Conservation (phyloP, 495 filamentous ascomycete species). For the Geoglossum glabrum region DNA sequence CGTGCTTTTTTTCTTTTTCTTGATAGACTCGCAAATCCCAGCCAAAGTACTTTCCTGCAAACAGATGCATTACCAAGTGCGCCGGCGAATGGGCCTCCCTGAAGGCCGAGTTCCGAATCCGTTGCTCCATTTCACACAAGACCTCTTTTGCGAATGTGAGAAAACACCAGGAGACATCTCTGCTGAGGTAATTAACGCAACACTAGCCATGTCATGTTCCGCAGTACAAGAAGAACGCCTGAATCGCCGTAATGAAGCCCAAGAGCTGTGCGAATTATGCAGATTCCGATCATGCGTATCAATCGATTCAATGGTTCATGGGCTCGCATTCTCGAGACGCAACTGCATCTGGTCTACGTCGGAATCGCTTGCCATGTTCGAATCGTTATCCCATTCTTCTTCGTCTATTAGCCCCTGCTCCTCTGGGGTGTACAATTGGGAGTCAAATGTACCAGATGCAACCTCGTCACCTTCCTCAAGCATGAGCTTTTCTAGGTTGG, state of each 20-base stretch:
- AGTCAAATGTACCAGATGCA: conserved; percentile 5
- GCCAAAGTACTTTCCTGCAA: not conserved
- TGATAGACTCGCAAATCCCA: not conserved
- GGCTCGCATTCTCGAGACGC: conserved; percentile 1
- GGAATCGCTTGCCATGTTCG: conserved; percentile 6
- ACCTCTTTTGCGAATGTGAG: not conserved
- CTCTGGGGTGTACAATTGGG: not conserved
- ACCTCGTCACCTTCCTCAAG: conserved; percentile 7
- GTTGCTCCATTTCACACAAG: not conserved
- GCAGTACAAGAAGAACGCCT: not conserved
- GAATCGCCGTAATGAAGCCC: not conserved
- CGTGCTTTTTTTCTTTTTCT: not conserved
- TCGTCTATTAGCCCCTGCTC: not conserved
- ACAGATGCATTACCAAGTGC: not conserved
- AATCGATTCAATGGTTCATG: not conserved
- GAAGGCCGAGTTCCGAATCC: not conserved
- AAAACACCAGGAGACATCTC: not conserved
- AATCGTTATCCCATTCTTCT: conserved; percentile 9
- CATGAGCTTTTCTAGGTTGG: not conserved
- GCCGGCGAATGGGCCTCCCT: not conserved
- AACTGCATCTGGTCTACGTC: conserved; percentile 5
- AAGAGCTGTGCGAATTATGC: not conserved
- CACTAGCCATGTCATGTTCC: not conserved
- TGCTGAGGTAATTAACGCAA: not conserved
- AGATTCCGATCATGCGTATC: not conserved